These are phyloP conservation scores for Piper longum DNA, from an alignment of 164 flowering plant species.

Conservation along the genomic window DNA sequence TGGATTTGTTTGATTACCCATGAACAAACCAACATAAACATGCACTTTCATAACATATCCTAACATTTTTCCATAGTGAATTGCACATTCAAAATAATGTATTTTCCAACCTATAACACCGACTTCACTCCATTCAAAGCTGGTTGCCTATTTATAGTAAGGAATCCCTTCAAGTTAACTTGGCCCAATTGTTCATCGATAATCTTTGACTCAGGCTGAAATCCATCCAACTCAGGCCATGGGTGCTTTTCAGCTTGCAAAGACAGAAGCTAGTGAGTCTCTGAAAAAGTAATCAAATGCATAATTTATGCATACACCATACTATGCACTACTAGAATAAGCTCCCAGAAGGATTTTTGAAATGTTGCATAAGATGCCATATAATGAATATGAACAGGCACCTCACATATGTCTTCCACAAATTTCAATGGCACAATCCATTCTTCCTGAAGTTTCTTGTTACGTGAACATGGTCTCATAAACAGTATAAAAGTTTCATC, in stretches of 20 bases:
- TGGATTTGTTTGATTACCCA: no score
- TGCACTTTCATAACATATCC: no score
- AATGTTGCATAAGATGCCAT: neutral
- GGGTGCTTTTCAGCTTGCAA: constrained; percentile 72
- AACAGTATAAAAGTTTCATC: constrained; percentile 31
- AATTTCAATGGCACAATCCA: constrained; percentile 73
- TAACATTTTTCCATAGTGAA: no score
- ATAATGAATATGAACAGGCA: constrained; percentile 2
- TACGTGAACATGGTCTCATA: constrained; percentile 86
- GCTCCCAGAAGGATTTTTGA: no score
- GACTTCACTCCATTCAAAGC: constrained; percentile 84
- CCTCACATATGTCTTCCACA: constrained; percentile 73
- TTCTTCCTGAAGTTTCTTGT: constrained; percentile 80
- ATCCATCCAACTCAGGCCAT: constrained; percentile 95
- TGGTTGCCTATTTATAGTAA: constrained; percentile 95
- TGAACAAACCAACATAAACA: no score
- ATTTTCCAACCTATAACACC: constrained; percentile 23
- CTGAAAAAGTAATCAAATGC: constrained; percentile 19
- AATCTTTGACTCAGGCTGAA: constrained; percentile 89
- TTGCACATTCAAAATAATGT: neutral
- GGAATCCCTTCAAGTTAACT: constrained; percentile 74
- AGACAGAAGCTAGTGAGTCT: constrained; percentile 55
- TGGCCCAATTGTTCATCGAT: constrained; percentile 59
- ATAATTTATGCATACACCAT: neutral
- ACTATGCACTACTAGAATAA: no score